phyloP scores from a whole-genome alignment of 495 filamentous ascomycete genomes.

The Letharia lupina region DNA sequence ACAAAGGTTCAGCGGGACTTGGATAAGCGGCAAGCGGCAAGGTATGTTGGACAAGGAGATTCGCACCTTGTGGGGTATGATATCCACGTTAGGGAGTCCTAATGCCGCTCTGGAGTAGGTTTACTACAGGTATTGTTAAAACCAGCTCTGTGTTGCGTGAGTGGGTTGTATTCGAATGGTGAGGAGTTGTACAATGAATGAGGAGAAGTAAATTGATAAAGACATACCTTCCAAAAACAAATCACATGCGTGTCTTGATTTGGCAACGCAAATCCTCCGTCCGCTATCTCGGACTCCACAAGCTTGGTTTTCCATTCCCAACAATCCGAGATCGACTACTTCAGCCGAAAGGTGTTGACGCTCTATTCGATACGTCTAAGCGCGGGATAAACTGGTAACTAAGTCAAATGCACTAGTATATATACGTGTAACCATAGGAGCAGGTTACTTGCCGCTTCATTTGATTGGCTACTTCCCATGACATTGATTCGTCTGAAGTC shows the following conservation, averaged over 20 bases:
- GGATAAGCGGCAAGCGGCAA: too few species aligned
- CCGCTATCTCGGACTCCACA: background rate
- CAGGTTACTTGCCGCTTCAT: background rate
- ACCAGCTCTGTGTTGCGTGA: background rate
- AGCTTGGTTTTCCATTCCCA: background rate
- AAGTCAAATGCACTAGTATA: background rate
- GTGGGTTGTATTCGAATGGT: background rate
- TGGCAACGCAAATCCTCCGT: background rate
- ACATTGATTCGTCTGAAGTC: background rate
- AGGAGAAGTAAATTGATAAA: background rate
- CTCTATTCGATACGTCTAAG: background rate
- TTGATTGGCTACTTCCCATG: background rate
- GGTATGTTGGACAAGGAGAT: background rate
- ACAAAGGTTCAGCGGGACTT: background rate
- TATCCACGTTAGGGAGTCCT: background rate
- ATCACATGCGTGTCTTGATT: background rate
- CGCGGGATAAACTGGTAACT: background rate
- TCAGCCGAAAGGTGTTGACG: background rate
- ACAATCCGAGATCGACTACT: background rate
- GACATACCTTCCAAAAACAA: background rate
- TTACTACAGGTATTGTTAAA: background rate
- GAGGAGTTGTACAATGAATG: background rate
- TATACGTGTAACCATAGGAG: background rate
- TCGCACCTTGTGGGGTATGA: background rate
- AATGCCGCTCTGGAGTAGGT: background rate